Conservation (phyloP, 306 rosid species). For the Malus sylvestris region DNA sequence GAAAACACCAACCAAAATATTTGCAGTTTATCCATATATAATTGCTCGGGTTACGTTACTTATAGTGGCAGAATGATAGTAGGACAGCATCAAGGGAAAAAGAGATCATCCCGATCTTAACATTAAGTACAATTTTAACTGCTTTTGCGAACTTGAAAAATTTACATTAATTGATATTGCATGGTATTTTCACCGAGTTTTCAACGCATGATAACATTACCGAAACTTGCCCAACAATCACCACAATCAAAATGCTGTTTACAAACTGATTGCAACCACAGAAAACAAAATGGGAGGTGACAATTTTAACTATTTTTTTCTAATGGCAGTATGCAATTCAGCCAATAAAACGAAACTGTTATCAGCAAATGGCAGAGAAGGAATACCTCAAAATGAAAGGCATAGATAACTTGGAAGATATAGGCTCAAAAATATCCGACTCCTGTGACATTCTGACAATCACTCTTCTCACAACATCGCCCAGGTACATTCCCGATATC, state of each 20-base stretch:
- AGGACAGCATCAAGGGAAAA: no score
- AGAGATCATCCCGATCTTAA: no score
- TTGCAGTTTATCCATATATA: no score
- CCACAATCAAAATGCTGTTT: background rate
- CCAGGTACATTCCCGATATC: constrained; percentile 96
- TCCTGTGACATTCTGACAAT: constrained; percentile 68
- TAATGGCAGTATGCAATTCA: background rate
- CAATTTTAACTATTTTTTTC: background rate
- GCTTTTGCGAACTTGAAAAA: background rate
- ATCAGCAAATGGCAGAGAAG: background rate
- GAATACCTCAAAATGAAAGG: constrained; percentile 66
- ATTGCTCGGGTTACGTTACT: no score
- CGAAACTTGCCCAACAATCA: background rate
- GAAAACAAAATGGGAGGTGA: background rate
- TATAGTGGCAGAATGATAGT: no score
- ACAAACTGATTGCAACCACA: background rate
- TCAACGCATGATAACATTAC: background rate
- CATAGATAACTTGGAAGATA: constrained; percentile 46
- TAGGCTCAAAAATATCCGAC: constrained; percentile 60
- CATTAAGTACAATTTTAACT: background rate
- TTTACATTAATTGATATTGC: background rate
- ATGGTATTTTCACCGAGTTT: background rate
- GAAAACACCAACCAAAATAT: no score
- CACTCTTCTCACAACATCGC: constrained; percentile 88
- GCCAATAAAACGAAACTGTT: background rate